Base-by-base conservation (phyloP, 2,329 filamentous ascomycete species). In the Chrysosporium queenslandicum region DNA sequence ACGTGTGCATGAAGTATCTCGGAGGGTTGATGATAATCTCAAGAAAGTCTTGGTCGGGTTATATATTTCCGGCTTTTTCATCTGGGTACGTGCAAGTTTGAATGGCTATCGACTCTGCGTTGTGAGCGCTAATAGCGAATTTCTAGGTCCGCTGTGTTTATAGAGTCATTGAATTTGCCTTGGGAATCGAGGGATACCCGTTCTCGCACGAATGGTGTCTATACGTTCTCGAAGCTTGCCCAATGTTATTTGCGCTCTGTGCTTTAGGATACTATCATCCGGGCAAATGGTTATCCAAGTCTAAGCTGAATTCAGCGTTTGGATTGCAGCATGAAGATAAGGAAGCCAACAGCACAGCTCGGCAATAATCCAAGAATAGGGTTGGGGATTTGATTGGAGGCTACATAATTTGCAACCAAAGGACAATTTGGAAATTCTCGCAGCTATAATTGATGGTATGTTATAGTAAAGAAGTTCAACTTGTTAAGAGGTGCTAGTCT, bases 141-240 rank as follows among this genome's bases (percentile, higher is more conserved):
- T 63, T 63, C 37, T 62, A 77, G 65, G 55, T 76, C 2, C 74
- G 76, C 12, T 77, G 72, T n/a, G 67, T 77, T 25, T 79, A 75
- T 55, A 71, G 76, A n/a, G 70, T 75, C 3, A 68, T 75, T 45
- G 76, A 79, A 56, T 78, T 78, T 54, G 71, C 72, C 0, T 68
- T 76, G 32, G 76, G 76, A 0, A 73, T 72, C n/a, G 63, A 75
- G 5, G 68, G 71, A 14, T 79, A 79, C 57, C 63, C 73, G 0
- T 75, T 77, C 58, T 66, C 60, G 3, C 71, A 75, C 20, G 76
- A 79, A 56, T 78, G 76, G 72, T 71, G 74, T 25, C 74, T 79
- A 52, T 79, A 74, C 67, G 68, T 71, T 2, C 73, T 79, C 12
- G 77, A 79, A 54, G 69, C 72, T 0, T 54, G 75, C 5, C 75